These are phyloP conservation scores for Cercophora newfieldiana DNA, from an alignment of 495 filamentous ascomycete species.

Conservation along the genomic window DNA sequence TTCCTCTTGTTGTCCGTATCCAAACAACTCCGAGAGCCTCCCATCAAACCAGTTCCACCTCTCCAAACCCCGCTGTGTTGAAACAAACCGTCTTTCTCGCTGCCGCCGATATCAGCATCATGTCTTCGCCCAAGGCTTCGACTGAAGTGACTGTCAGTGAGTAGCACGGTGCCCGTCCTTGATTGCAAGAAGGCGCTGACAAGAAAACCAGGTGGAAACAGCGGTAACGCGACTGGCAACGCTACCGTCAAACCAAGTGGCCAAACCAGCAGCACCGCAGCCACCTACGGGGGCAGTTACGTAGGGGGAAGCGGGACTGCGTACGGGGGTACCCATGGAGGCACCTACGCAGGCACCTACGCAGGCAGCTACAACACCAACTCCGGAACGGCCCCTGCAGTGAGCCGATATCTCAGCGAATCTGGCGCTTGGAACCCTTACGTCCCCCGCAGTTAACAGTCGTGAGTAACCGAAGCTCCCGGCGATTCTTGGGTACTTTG, in stretches of 20 bases:
- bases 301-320: too few relatives aligned
- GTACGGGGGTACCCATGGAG: too few relatives aligned
- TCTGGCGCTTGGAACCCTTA: too few relatives aligned
- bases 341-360: too few relatives aligned
- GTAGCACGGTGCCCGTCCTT: background rate
- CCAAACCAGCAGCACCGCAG: background rate
- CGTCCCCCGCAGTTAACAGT: too few relatives aligned
- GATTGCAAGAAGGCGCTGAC: background rate
- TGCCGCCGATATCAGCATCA: background rate
- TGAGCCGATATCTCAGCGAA: too few relatives aligned
- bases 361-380: too few relatives aligned
- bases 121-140: background rate
- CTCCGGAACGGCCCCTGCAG: too few relatives aligned
- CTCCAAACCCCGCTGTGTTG: background rate
- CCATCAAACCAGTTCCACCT: background rate
- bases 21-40: background rate
- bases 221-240: background rate
- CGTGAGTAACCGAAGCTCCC: too few relatives aligned
- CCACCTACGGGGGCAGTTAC: background rate
- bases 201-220: background rate
- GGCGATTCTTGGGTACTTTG: too few relatives aligned
- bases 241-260: background rate
- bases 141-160: background rate
- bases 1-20: background rate
- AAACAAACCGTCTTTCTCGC: background rate